Percentiles rank a stretch among this genome's conserved stretches.
Conservation (phyloP, 192 early-diverging fungal genomes). For the Paraglomus brasilianum region DNA sequence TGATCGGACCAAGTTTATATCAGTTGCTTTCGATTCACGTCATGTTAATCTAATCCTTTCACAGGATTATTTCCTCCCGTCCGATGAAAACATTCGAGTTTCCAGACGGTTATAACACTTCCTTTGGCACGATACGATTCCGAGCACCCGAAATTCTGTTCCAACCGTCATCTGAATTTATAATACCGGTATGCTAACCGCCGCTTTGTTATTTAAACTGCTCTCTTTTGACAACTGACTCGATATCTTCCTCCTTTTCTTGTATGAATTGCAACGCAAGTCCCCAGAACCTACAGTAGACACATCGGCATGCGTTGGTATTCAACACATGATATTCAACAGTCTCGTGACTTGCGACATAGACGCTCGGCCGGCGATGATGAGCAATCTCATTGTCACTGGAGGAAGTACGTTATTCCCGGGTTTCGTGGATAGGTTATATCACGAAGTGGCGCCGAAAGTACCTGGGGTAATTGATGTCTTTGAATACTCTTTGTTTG, state of each 20-base stretch:
- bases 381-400: slow-evolving; percentile 80
- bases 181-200: slow-evolving; percentile 41
- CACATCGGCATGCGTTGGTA: slow-evolving; percentile 42
- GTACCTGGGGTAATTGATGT: slow-evolving; percentile 62
- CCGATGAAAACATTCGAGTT: slow-evolving; percentile 92
- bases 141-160: slow-evolving; percentile 85
- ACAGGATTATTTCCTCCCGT: slow-evolving; percentile 52
- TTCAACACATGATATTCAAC: slow-evolving; percentile 73
- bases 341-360: slow-evolving; percentile 79
- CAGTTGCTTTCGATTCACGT: neutral
- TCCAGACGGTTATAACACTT: slow-evolving; percentile 88
- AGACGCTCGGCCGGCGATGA: slow-evolving; percentile 82
- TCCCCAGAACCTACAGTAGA: slow-evolving; percentile 28
- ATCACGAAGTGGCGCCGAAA: slow-evolving; percentile 64
- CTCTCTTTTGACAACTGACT: no score
- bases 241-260: no score
- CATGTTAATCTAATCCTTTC: neutral
- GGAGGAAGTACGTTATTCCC: slow-evolving; percentile 88
- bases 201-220: no score
- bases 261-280: no score
- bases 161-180: slow-evolving; percentile 66
- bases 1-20: neutral
- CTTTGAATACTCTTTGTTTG: no score
- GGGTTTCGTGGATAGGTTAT: slow-evolving; percentile 83
- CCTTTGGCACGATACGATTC: slow-evolving; percentile 79